Base-by-base conservation (phyloP, 176 grass and related monocot genomes). In the Thinopyrum elongatum region DNA sequence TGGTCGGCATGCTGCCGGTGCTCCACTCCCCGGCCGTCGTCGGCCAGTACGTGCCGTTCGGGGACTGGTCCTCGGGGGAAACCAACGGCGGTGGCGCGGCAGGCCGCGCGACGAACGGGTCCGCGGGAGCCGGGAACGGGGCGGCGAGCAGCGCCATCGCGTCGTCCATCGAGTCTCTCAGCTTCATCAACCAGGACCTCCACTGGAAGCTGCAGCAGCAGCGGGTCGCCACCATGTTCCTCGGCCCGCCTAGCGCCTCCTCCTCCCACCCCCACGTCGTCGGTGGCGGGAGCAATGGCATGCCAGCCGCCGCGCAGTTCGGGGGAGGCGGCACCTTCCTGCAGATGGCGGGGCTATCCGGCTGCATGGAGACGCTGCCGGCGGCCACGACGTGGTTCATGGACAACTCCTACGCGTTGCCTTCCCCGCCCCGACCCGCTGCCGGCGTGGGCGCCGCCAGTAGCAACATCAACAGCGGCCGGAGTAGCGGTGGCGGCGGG, bases 181-280 rank as follows among this genome's bases (percentile, higher is more conserved):
- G 94, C 80, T 99, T 95, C 88, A 99, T 99, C 83, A 99, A 96
- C 88, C 97, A 96, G 79, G 94, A 99, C 66, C 92, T 99, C 7
- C 97, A 96, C 88, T 94, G 94, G 90, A 96, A 94, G 85, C 94
- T 99, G 10, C 97, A 99, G 87, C 94, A 96, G 77, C 97, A 94
- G 76, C 80, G 97, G 63, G 84, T 99, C 31, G 90, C 92, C 29
- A 91, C 90, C 86, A 82, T 94, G 76, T 90, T 89, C 59, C 80
- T 86, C 26, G 86, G 81, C 30, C 84, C 94, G 55, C 77, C 85
- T 12, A 82, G 69, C 76, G 29, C 85, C 10, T 21, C 87, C 2
- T 38, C 85, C 3, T 38, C 70, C 33, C 68, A 87, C 9, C 29
- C 55, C 33, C 68, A 87, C 13, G 47, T 14, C 38, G 69, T 47